phyloP scores from a whole-genome alignment of 2,329 filamentous ascomycete species.

The Aspergillaceae sp. region DNA sequence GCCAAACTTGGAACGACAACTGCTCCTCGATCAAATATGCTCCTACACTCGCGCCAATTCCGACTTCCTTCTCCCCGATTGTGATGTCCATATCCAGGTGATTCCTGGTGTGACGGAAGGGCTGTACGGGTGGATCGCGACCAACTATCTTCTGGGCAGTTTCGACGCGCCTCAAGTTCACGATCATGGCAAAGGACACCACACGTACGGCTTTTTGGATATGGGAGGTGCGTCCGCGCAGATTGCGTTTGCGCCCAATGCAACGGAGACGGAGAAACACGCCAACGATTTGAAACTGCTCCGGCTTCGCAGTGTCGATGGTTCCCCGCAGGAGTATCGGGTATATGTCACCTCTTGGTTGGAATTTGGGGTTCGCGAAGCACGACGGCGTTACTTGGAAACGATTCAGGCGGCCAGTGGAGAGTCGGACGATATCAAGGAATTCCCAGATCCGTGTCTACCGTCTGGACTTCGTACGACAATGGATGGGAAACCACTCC shows the following conservation, averaged over 20 bases:
- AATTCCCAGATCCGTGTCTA: slow-evolving; percentile 85
- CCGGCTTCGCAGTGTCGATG: slow-evolving; percentile 74
- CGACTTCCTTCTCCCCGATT: slow-evolving; percentile 80
- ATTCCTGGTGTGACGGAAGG: slow-evolving; percentile 95
- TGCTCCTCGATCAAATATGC: slow-evolving; percentile 70
- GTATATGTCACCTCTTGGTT: slow-evolving; percentile 97
- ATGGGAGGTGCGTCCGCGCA: slow-evolving; percentile 98
- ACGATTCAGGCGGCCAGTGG: slow-evolving; percentile 59
- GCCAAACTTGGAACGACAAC: slow-evolving; percentile 60
- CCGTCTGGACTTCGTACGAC: slow-evolving; percentile 68
- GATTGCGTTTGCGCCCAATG: slow-evolving; percentile 93
- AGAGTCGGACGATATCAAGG: slow-evolving; percentile 45
- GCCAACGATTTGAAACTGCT: slow-evolving; percentile 80
- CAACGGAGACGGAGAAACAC: slow-evolving; percentile 82
- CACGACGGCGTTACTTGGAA: slow-evolving; percentile 74
- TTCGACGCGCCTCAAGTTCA: slow-evolving; percentile 72
- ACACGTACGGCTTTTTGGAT: slow-evolving; percentile 94
- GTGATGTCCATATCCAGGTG: slow-evolving; percentile 79
- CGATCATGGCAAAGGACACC: slow-evolving; percentile 74
- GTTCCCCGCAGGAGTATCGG: slow-evolving; percentile 66
- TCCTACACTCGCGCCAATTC: slow-evolving; percentile 69
- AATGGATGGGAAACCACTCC: slow-evolving; percentile 52
- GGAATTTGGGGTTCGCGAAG: slow-evolving; percentile 93
- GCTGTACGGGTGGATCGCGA: slow-evolving; percentile 93
- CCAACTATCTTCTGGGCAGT: slow-evolving; percentile 87